A percentile compares a stretch with the other conserved stretches of the same genome.
phyloP scores from a whole-genome alignment of 768 basidiomycete species.

The Xerocomus potaroensis region DNA sequence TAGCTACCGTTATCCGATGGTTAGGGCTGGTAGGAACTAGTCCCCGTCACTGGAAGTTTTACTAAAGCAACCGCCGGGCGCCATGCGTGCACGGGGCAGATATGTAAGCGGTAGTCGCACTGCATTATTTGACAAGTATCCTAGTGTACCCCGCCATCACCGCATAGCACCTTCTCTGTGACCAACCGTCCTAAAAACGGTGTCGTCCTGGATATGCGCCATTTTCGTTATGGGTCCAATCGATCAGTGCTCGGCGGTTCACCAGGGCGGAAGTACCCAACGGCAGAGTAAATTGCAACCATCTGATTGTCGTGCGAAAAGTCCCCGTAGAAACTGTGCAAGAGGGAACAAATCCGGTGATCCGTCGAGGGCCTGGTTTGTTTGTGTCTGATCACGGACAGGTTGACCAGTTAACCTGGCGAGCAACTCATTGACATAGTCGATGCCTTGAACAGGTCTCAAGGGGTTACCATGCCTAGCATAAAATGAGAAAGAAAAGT shows the following conservation, averaged over 20 bases:
- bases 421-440: conserved; percentile 86
- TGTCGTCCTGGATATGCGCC: conserved; percentile 57
- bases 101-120: conserved; percentile 51
- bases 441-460: conserved; percentile 78
- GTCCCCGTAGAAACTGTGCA: conserved; percentile 62
- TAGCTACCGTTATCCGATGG: too few species aligned
- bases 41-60: too few species aligned
- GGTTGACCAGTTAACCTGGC: conserved; percentile 66
- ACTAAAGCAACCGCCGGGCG: too few species aligned
- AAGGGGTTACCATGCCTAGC: conserved; percentile 63
- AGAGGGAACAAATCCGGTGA: conserved; percentile 69
- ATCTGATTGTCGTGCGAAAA: conserved; percentile 88
- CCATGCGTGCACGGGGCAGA: conserved; percentile 63
- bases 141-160: conserved; percentile 47
- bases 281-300: conserved; percentile 65
- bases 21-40: too few species aligned
- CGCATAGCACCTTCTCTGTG: conserved; percentile 62
- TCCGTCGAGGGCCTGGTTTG: conserved; percentile 66
- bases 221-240: conserved; percentile 34
- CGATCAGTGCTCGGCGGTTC: conserved; percentile 10
- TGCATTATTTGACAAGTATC: conserved; percentile 72
- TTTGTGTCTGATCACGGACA: conserved; percentile 67
- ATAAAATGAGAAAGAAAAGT: neutral
- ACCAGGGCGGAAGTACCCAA: conserved; percentile 49
- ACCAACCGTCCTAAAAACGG: conserved; percentile 77